These are phyloP conservation scores for Metroxylon sagu DNA, from an alignment of 176 grass and related monocot genomes.

Conservation along the genomic window DNA sequence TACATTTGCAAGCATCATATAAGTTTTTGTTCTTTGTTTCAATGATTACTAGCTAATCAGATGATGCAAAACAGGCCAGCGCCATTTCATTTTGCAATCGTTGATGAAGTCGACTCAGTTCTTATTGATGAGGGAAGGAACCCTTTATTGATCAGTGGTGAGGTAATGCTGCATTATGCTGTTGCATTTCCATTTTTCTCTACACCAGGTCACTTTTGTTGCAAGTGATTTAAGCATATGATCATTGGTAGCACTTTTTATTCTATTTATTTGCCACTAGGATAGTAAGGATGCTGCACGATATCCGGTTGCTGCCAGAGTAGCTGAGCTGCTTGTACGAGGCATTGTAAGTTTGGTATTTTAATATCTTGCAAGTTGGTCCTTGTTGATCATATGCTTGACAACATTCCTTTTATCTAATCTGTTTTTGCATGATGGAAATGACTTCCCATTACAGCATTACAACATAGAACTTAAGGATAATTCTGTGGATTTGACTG, in stretches of 20 bases:
- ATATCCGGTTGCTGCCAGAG: slow-evolving; percentile 89
- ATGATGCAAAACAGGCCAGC: slow-evolving; percentile 41
- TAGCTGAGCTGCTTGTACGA: slow-evolving; percentile 71
- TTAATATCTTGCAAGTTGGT: too few species aligned
- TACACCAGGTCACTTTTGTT: too few species aligned
- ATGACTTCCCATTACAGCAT: slow-evolving; percentile 57
- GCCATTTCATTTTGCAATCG: slow-evolving; percentile 89
- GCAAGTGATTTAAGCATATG: too few species aligned
- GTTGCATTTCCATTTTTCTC: slow-evolving; percentile 4
- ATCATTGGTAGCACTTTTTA: not conserved
- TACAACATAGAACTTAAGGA: slow-evolving; percentile 84
- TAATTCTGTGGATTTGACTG: slow-evolving; percentile 82
- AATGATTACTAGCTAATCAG: not conserved
- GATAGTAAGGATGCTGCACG: slow-evolving; percentile 69
- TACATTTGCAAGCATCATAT: slow-evolving; percentile 20
- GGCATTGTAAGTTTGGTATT: slow-evolving; percentile 48
- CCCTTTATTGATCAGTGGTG: slow-evolving; percentile 89
- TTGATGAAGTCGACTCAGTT: slow-evolving; percentile 95
- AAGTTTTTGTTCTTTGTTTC: not conserved
- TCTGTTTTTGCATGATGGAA: not conserved
- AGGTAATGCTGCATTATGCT: slow-evolving; percentile 34
- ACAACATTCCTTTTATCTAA: too few species aligned
- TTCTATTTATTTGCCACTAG: slow-evolving; percentile 33
- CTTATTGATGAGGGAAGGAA: slow-evolving; percentile 98
- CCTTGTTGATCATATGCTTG: too few species aligned